Percentiles rank a stretch among this genome's conserved stretches.
phyloP scores from a whole-genome alignment of 1,284 basidiomycete species.

The Sanghuangporus baumii region DNA sequence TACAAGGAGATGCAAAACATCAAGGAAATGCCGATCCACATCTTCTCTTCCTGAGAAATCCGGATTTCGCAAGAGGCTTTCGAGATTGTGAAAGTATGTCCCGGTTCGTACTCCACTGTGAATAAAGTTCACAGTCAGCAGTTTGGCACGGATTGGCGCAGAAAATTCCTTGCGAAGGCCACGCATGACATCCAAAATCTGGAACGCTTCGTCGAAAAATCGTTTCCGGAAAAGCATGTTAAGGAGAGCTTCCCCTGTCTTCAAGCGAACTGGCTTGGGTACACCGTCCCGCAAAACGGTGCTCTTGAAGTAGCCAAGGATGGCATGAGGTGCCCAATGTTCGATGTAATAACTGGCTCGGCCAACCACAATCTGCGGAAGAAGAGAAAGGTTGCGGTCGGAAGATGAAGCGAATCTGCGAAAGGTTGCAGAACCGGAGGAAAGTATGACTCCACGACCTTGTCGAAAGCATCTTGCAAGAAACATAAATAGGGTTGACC shows the following conservation, averaged over 20 bases:
- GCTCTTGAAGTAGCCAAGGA: neutral
- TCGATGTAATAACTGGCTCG: neutral
- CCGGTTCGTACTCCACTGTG: neutral
- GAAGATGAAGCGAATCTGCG: neutral
- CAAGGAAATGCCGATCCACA: constrained; percentile 1
- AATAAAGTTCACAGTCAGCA: neutral
- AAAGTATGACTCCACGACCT: neutral
- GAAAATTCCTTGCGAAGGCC: neutral
- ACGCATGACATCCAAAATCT: neutral
- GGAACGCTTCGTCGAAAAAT: constrained; percentile 3
- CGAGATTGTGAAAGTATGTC: constrained; percentile 2
- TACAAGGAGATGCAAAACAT: neutral
- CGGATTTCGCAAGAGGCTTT: neutral
- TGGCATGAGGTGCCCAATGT: neutral
- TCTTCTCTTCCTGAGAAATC: neutral
- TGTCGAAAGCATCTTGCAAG: neutral
- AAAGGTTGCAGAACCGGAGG: no score
- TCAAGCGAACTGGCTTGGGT: neutral
- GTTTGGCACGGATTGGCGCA: neutral
- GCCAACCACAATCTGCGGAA: neutral
- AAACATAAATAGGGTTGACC: neutral
- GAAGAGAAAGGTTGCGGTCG: neutral
- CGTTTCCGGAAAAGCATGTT: constrained; percentile 4
- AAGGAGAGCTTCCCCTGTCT: constrained; percentile 4
- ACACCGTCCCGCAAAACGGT: neutral